phyloP scores from a whole-genome alignment of 148 eudicot genomes.

The Cornus suecica region DNA sequence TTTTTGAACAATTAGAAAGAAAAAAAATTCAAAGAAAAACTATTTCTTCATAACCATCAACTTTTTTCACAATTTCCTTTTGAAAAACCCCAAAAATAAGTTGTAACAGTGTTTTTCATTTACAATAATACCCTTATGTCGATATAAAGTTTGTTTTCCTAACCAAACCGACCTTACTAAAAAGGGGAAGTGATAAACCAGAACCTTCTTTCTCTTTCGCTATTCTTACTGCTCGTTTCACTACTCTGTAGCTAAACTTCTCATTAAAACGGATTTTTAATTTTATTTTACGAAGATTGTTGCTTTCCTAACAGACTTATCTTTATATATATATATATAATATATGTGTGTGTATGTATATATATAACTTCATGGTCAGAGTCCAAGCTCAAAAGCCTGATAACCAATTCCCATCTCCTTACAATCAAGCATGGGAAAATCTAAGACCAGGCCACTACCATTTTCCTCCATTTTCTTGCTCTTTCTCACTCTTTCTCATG shows the following conservation, averaged over 20 bases:
- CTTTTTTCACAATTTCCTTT: too few species aligned
- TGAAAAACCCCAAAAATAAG: too few species aligned
- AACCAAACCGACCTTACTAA: too few species aligned
- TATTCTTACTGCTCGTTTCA: neutral
- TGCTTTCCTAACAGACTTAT: neutral
- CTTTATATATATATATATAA: neutral
- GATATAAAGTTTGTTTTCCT: too few species aligned
- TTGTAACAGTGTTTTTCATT: too few species aligned
- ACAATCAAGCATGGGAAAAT: constrained; percentile 28
- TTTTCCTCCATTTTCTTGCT: constrained; percentile 28
- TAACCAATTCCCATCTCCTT: neutral
- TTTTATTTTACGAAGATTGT: neutral
- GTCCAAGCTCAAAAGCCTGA: neutral
- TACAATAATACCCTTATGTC: too few species aligned
- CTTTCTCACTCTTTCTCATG: constrained; percentile 23
- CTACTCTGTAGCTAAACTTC: too few species aligned
- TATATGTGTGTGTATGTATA: neutral
- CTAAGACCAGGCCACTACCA: constrained; percentile 6
- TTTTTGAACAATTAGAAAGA: too few species aligned
- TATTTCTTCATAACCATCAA: too few species aligned
- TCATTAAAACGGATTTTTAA: too few species aligned
- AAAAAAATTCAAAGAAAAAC: too few species aligned
- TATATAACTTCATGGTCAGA: neutral
- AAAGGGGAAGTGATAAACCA: neutral
- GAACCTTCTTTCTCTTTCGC: neutral